Conservation (phyloP, 2,329 filamentous ascomycete genomes). For the Botryosphaeria agaves region DNA sequence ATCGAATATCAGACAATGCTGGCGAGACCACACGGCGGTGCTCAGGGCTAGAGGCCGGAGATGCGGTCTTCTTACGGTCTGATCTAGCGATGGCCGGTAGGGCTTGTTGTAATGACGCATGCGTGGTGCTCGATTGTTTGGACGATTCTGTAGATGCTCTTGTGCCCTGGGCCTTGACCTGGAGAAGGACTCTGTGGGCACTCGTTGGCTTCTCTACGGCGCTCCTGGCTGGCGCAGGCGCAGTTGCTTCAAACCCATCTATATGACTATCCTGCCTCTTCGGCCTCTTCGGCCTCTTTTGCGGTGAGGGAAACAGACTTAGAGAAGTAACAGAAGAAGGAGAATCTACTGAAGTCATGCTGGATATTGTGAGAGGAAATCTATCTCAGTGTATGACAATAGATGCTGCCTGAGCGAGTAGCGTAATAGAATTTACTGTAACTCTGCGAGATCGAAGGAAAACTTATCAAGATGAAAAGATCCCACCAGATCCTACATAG, state of each 20-base stretch:
- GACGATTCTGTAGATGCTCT: background rate
- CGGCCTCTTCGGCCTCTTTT: slow-evolving; percentile 13
- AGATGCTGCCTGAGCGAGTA: too few relatives aligned
- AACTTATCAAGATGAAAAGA: too few relatives aligned
- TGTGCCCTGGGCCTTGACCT: slow-evolving; percentile 14
- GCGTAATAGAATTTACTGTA: too few relatives aligned
- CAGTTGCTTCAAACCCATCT: slow-evolving; percentile 11
- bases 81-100: background rate
- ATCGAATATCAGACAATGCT: slow-evolving; percentile 11
- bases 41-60: slow-evolving; percentile 9
- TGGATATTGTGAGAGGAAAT: background rate
- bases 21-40: slow-evolving; percentile 15
- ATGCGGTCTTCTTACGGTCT: background rate
- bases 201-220: slow-evolving; percentile 12
- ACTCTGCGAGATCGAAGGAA: too few relatives aligned
- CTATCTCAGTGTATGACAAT: too few relatives aligned
- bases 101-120: background rate
- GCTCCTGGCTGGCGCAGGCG: slow-evolving; percentile 13
- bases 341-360: background rate
- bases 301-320: slow-evolving; percentile 20
- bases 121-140: background rate
- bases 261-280: slow-evolving; percentile 16
- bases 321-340: too few relatives aligned
- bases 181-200: slow-evolving; percentile 21
- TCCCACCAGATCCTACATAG: too few relatives aligned